A percentile compares a stretch with the other conserved stretches of the same genome.
These are phyloP conservation scores for Penicillium corylophilum DNA, from an alignment of 2,329 filamentous ascomycete genomes.

Conservation along the genomic window DNA sequence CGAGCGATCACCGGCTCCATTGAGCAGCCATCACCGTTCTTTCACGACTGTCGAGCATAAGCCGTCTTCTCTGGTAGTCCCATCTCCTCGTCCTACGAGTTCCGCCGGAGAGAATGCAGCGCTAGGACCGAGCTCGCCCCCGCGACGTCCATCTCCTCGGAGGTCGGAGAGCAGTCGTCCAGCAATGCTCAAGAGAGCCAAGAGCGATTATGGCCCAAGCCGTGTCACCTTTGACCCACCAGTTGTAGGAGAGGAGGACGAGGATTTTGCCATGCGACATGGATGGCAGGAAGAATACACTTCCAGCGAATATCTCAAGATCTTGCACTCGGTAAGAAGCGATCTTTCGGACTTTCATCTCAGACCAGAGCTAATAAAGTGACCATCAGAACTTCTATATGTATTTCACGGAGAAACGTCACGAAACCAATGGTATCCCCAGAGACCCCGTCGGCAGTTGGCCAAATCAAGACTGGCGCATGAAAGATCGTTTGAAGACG, in stretches of 20 bases:
- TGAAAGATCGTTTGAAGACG: conserved; percentile 94
- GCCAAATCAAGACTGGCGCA: conserved; percentile 86
- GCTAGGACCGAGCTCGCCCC: conserved; percentile 20
- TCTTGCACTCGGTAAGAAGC: conserved; percentile 70
- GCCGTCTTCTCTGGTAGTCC: conserved; percentile 20
- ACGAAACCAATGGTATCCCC: conserved; percentile 89
- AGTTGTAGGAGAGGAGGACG: conserved; percentile 47
- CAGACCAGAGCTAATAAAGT: conserved; percentile 13
- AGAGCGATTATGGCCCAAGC: conserved; percentile 54
- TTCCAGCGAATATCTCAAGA: conserved; percentile 82
- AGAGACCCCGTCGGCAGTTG: conserved; percentile 58
- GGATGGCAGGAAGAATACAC: conserved; percentile 92
- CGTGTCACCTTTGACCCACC: conserved; percentile 31
- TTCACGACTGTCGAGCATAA: conserved; percentile 35
- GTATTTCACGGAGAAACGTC: conserved; percentile 98
- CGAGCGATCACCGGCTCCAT: conserved; percentile 33
- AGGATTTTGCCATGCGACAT: conserved; percentile 66
- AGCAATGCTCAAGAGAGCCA: conserved; percentile 49
- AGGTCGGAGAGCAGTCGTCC: conserved; percentile 35
- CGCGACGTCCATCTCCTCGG: conserved; percentile 30
- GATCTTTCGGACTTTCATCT: neutral
- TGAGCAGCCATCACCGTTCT: conserved; percentile 34
- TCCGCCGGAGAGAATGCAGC: conserved; percentile 33
- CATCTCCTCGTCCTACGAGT: conserved; percentile 28
- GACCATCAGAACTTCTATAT: conserved; percentile 88